These are phyloP conservation scores for Wallacemonas sp. DNA, from an alignment of 208 protist species.

Conservation along the genomic window DNA sequence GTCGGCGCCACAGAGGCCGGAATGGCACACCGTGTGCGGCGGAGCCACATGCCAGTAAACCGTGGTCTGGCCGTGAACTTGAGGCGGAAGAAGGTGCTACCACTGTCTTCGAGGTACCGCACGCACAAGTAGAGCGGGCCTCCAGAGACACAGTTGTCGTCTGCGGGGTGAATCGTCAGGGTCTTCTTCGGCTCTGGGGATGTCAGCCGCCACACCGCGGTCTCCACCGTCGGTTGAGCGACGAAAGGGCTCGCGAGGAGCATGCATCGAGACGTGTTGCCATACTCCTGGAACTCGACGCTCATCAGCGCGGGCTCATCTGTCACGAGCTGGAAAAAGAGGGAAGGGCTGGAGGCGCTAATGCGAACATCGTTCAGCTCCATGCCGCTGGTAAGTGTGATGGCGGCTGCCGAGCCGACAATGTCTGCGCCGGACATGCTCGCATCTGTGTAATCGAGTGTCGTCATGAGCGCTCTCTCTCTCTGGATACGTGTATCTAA, in stretches of 20 bases:
- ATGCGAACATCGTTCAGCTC: constrained; percentile 58
- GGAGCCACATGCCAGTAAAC: constrained; percentile 54
- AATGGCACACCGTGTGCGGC: constrained; percentile 21
- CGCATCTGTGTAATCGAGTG: too few relatives aligned
- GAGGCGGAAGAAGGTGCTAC: constrained; percentile 71
- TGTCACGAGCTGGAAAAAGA: constrained; percentile 64
- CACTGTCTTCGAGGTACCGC: constrained; percentile 75
- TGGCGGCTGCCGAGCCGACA: too few relatives aligned
- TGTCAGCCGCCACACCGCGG: constrained; percentile 74
- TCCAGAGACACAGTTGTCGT: constrained; percentile 36
- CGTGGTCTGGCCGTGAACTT: constrained; percentile 33
- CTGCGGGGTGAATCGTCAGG: constrained; percentile 74
- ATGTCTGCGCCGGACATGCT: too few relatives aligned
- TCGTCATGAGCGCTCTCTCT: too few relatives aligned
- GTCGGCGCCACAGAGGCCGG: neutral
- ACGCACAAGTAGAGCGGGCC: constrained; percentile 67
- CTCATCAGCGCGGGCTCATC: constrained; percentile 47
- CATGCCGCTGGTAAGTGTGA: constrained; percentile 24
- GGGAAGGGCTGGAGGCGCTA: constrained; percentile 44
- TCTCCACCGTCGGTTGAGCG: constrained; percentile 59
- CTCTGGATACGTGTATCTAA: too few relatives aligned
- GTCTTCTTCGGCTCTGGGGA: constrained; percentile 73
- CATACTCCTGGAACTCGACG: constrained; percentile 81
- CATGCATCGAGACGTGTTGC: constrained; percentile 68
- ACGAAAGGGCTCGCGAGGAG: constrained; percentile 73